Percentiles rank a stretch among this genome's conserved stretches.
Evolutionary conservation across 169 alveolate species (phyloP).

Genomic region (Plasmodium reichenowi): DNA sequence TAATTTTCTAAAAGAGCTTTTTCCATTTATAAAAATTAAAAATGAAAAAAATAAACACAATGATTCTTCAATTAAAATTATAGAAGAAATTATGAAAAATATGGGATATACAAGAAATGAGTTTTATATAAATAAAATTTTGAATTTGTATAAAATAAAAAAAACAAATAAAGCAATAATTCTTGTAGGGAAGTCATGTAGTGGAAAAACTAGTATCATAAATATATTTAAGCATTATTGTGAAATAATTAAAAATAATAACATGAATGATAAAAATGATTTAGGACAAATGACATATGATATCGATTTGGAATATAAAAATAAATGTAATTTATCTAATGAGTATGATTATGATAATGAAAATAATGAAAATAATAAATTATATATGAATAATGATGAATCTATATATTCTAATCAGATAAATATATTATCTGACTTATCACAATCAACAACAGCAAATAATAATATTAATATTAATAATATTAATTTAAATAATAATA

Average conservation of each 20-base stretch:
- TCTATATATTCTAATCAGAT: conserved; percentile 12
- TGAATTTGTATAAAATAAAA: conserved; percentile 70
- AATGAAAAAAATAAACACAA: conserved; percentile 35
- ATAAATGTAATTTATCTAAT: background rate
- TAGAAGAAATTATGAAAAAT: conserved; percentile 60
- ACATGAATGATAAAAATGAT: background rate
- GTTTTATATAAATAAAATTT: conserved; percentile 60
- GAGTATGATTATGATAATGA: conserved; percentile 30
- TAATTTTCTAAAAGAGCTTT: conserved; percentile 60
- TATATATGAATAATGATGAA: conserved; percentile 9
- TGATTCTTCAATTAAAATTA: conserved; percentile 46
- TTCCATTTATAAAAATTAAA: conserved; percentile 56
- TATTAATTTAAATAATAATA: background rate
- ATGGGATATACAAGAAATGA: conserved; percentile 76
- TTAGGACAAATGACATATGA: conserved; percentile 16
- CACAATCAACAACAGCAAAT: background rate
- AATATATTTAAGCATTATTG: conserved; percentile 61
- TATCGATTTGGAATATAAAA: conserved; percentile 6
- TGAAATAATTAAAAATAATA: conserved; percentile 27
- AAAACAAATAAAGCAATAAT: conserved; percentile 75
- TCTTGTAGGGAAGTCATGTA: conserved; percentile 66
- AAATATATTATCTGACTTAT: conserved; percentile 3
- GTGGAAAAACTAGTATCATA: conserved; percentile 75
- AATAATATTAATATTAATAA: too few species aligned
- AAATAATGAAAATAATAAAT: conserved; percentile 8